phyloP scores from a whole-genome alignment of 2,329 filamentous ascomycete species.

The Mycosphaerella arachidis region DNA sequence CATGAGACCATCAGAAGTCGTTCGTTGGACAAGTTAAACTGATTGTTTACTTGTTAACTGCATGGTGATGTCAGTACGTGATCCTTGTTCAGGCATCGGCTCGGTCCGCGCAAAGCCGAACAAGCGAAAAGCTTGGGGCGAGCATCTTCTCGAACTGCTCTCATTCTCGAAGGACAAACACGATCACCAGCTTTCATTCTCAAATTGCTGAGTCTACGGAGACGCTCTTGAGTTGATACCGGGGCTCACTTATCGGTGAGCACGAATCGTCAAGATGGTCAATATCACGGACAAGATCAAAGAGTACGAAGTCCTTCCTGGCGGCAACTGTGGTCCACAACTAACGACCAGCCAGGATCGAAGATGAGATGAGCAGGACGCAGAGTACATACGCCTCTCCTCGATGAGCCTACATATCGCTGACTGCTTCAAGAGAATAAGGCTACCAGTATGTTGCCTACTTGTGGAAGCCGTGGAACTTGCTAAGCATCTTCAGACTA shows the following conservation, averaged over 20 bases:
- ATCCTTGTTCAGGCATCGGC: neutral
- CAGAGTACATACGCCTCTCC: conserved; percentile 66
- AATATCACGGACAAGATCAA: conserved; percentile 99
- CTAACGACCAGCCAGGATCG: conserved; percentile 64
- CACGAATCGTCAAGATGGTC: conserved; percentile 64
- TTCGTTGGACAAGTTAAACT: neutral
- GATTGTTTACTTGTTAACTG: neutral
- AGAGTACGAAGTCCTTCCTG: conserved; percentile 59
- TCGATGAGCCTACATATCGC: conserved; percentile 16
- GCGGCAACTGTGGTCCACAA: conserved; percentile 19
- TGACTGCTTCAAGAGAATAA: conserved; percentile 74
- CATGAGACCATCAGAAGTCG: neutral
- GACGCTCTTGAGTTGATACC: neutral
- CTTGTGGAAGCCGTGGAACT: conserved; percentile 2
- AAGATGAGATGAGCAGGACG: conserved; percentile 98
- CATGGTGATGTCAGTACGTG: neutral
- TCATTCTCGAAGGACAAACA: neutral
- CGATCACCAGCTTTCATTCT: neutral
- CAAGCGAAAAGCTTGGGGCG: neutral
- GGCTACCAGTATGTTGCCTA: conserved; percentile 72
- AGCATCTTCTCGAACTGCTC: neutral
- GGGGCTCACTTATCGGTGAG: conserved; percentile 16
- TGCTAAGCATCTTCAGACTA: conserved; percentile 65
- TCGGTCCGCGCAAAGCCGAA: neutral
- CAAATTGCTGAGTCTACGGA: neutral